phyloP scores from a whole-genome alignment of 371 early-diverging fungal genomes.

The Fennellomyces sp. region DNA sequence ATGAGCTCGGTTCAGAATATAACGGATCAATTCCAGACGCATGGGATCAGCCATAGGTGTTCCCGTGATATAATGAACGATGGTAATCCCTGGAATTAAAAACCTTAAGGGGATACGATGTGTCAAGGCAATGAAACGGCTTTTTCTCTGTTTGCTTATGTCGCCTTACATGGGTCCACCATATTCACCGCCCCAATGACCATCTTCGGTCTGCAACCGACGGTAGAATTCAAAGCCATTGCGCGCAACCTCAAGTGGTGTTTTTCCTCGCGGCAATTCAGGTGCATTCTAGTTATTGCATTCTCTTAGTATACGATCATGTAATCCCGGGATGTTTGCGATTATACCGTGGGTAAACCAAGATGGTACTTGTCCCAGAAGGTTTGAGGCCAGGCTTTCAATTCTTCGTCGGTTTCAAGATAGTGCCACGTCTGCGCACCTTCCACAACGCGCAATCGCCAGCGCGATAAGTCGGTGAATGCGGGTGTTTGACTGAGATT shows the following conservation, averaged over 20 bases:
- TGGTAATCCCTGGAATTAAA: conserved; percentile 86
- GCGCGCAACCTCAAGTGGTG: conserved; percentile 80
- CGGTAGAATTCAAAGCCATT: conserved; percentile 90
- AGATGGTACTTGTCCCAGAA: conserved; percentile 89
- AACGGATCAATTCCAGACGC: conserved; percentile 84
- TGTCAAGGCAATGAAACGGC: too few species aligned
- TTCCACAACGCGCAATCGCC: conserved; percentile 78
- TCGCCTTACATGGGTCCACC: conserved; percentile 86
- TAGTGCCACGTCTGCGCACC: conserved; percentile 97
- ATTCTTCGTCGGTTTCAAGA: conserved; percentile 66
- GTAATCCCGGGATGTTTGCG: background rate
- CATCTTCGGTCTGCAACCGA: conserved; percentile 90
- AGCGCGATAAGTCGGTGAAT: conserved; percentile 73
- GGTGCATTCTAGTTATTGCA: conserved; percentile 49
- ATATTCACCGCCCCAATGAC: conserved; percentile 97
- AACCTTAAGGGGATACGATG: conserved; percentile 52
- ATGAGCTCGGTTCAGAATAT: conserved; percentile 82
- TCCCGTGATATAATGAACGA: conserved; percentile 85
- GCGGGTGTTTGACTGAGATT: conserved; percentile 35
- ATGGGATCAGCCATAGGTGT: conserved; percentile 61
- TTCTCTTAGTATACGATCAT: background rate
- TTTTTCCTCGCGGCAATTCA: conserved; percentile 50
- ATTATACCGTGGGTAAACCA: conserved; percentile 69
- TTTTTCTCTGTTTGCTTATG: background rate
- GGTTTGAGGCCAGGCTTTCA: conserved; percentile 75